phyloP scores from a whole-genome alignment of 2,329 filamentous ascomycete genomes.

The Clonostachys sp. region DNA sequence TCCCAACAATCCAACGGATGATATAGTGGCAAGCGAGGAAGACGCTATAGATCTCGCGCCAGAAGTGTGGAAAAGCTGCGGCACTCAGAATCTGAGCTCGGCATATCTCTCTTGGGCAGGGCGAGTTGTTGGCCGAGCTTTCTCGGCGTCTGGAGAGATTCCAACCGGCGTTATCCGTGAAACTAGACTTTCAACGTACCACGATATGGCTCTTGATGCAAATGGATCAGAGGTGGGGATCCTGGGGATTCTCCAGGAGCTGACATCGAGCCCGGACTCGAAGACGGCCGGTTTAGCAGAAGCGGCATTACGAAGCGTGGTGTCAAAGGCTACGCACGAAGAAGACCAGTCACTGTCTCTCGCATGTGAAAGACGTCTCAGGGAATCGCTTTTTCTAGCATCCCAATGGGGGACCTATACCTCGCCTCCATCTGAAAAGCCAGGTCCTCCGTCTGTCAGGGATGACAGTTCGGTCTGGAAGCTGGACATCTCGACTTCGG shows the following conservation, averaged over 20 bases:
- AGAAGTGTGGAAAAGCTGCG: slow-evolving; percentile 73
- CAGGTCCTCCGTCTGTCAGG: neutral
- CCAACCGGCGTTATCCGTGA: slow-evolving; percentile 57
- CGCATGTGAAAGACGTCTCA: slow-evolving; percentile 46
- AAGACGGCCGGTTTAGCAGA: slow-evolving; percentile 55
- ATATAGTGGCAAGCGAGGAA: slow-evolving; percentile 65
- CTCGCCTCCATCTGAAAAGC: slow-evolving; percentile 47
- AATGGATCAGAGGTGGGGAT: slow-evolving; percentile 60
- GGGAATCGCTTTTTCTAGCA: slow-evolving; percentile 44
- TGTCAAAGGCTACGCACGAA: slow-evolving; percentile 45
- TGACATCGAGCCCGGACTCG: slow-evolving; percentile 55
- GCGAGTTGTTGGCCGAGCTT: slow-evolving; percentile 77
- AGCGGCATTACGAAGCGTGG: slow-evolving; percentile 50
- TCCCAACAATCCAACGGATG: slow-evolving; percentile 37
- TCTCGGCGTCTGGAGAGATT: slow-evolving; percentile 69
- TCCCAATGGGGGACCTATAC: slow-evolving; percentile 54
- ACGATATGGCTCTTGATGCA: slow-evolving; percentile 37
- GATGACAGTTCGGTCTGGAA: slow-evolving; percentile 19
- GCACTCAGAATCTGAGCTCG: slow-evolving; percentile 55
- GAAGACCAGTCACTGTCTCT: slow-evolving; percentile 42
- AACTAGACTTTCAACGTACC: slow-evolving; percentile 47
- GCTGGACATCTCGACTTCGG: slow-evolving; percentile 32
- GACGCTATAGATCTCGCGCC: slow-evolving; percentile 58
- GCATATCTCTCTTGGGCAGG: slow-evolving; percentile 83
- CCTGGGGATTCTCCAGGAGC: slow-evolving; percentile 54